These are phyloP conservation scores for Fusarium incarnatum DNA, from an alignment of 2,329 filamentous ascomycete species.

Conservation along the genomic window DNA sequence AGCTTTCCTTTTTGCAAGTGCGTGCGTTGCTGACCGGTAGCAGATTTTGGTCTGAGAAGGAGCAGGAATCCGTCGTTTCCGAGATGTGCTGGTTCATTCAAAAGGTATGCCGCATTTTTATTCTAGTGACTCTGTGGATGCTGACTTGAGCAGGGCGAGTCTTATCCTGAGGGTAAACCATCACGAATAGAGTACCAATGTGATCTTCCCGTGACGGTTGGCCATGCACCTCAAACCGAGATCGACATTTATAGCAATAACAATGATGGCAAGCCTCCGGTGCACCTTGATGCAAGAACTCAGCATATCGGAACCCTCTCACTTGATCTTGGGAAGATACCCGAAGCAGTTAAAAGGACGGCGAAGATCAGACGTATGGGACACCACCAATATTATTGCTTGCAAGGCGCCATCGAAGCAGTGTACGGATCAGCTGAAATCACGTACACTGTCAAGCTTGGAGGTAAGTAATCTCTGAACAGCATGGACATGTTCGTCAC, in stretches of 20 bases:
- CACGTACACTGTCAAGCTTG: slow-evolving; percentile 53
- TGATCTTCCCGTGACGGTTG: slow-evolving; percentile 52
- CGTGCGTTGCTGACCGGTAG: slow-evolving; percentile 25
- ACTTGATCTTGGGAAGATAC: slow-evolving; percentile 52
- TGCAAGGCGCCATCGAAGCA: slow-evolving; percentile 53
- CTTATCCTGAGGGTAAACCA: slow-evolving; percentile 53
- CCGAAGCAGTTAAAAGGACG: slow-evolving; percentile 47
- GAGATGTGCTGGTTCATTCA: slow-evolving; percentile 57
- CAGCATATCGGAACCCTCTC: slow-evolving; percentile 51
- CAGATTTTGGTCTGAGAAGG: slow-evolving; percentile 55
- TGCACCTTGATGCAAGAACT: slow-evolving; percentile 49
- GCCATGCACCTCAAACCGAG: slow-evolving; percentile 52
- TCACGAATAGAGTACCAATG: slow-evolving; percentile 54
- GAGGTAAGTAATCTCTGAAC: slow-evolving; percentile 45
- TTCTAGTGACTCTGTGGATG: neutral
- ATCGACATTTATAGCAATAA: slow-evolving; percentile 54
- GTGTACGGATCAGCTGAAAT: slow-evolving; percentile 55
- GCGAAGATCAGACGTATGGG: slow-evolving; percentile 52
- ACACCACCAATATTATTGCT: slow-evolving; percentile 53
- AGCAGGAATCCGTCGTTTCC: slow-evolving; percentile 51
- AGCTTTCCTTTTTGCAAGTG: neutral
- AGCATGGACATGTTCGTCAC: neutral
- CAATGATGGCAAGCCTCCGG: slow-evolving; percentile 47
- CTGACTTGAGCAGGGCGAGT: slow-evolving; percentile 50
- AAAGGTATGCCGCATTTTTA: slow-evolving; percentile 46